Base-by-base conservation (phyloP, 1,284 basidiomycete genomes). In the Phlebopus sp. region DNA sequence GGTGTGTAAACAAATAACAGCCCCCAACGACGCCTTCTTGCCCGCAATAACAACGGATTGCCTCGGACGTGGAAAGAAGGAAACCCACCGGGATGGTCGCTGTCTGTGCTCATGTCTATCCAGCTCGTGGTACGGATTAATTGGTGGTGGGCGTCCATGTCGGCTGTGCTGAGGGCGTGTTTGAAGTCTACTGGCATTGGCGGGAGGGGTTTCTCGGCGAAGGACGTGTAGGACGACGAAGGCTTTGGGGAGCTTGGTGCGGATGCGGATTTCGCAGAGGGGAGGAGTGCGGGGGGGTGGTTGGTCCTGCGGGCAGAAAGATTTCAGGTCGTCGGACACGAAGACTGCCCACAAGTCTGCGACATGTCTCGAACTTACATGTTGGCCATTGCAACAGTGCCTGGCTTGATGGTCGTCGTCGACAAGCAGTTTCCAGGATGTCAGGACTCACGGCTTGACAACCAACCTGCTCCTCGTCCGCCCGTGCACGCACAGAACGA, bases 71-170 rank as follows among this genome's bases (percentile, higher is more conserved):
- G 19, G 31, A 18, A 31, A 45, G 41, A 35, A 49, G 39, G 29
- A 47, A 50, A 25, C 63, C 61, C 44, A 69, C 67, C 50, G 23
- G 48, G 17, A 10, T 38, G 51, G 25, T 44, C 37, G 18, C 25
- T 31, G 30, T 46, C 39, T 8, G 45, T 21, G 17, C 21, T 32
- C 30, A 35, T 30, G 32, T 60, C 60, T 44, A 55, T 41, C 67
- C 67, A 65, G 45, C 59, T 69, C 2, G 49, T 8, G 6, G 60
- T 40, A 30, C 56, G 60, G 15, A 49, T 4, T 1, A 56, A 34
- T 19, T 49, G 58, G 37, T 58, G 56, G 29, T 63, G 63, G 1
- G 54, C 54, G 8, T 63, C 61, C 60, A 67, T 62, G 14, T 61
- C 49, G 29, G 52, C 50, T 10, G 52, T 51, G 40, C 52, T 59